These are phyloP conservation scores for Cicer judaicum DNA, from an alignment of 306 rosid species.

Conservation along the genomic window DNA sequence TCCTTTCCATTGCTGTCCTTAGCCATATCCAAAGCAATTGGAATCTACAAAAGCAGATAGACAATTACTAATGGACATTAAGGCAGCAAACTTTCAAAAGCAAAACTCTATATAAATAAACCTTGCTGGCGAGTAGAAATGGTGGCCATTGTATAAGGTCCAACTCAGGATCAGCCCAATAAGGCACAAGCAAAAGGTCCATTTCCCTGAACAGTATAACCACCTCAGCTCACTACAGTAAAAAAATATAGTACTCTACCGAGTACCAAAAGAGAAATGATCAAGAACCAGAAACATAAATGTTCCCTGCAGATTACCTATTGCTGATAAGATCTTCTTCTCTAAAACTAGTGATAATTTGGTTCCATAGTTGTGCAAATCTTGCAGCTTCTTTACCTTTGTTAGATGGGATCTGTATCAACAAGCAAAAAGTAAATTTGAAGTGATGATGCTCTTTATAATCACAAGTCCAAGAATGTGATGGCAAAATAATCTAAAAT, in stretches of 20 bases:
- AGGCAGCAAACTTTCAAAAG: slow-evolving; percentile 24
- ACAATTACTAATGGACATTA: slow-evolving; percentile 33
- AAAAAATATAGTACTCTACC: slow-evolving; percentile 8
- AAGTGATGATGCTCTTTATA: slow-evolving; percentile 7
- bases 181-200: slow-evolving; percentile 96
- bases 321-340: slow-evolving; percentile 93
- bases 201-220: slow-evolving; percentile 69
- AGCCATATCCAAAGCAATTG: slow-evolving; percentile 98
- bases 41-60: slow-evolving; percentile 62
- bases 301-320: slow-evolving; percentile 56
- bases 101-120: slow-evolving; percentile 41
- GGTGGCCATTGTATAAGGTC: slow-evolving; percentile 96
- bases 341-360: slow-evolving; percentile 86
- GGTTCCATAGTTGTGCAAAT: slow-evolving; percentile 97
- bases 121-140: slow-evolving; percentile 99
- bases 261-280: slow-evolving; percentile 21
- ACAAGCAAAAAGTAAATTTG: slow-evolving; percentile 20
- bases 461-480: slow-evolving; percentile 27
- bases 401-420: slow-evolving; percentile 65
- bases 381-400: slow-evolving; percentile 93
- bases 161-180: slow-evolving; percentile 93
- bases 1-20: slow-evolving; percentile 99
- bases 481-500: slow-evolving; percentile 4
- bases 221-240: slow-evolving; percentile 35
- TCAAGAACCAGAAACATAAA: slow-evolving; percentile 27